Conservation (phyloP, 345 rosid species). For the Gynandropsis gynandra region DNA sequence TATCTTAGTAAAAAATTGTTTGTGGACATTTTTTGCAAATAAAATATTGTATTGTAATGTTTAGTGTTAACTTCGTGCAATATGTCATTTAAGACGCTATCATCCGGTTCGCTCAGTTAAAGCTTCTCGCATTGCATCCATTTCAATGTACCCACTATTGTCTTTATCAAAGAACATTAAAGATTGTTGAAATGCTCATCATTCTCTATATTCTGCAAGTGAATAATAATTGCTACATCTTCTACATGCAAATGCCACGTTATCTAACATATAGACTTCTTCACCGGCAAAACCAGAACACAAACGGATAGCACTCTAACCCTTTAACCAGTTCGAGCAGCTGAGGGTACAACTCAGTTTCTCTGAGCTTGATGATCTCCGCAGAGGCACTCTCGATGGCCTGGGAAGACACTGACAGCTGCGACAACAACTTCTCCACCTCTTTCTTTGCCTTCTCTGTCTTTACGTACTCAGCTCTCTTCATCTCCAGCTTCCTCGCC, state of each 20-base stretch:
- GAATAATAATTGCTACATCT: too few species aligned
- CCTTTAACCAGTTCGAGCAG: constrained; percentile 83
- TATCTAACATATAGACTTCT: constrained; percentile 1
- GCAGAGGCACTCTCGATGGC: constrained; percentile 73
- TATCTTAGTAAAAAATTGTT: too few species aligned
- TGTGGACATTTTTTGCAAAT: too few species aligned
- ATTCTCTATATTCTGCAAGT: too few species aligned
- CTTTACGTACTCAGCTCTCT: constrained; percentile 72
- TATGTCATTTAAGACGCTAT: too few species aligned
- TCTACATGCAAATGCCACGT: constrained; percentile 16
- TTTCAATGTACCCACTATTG: too few species aligned
- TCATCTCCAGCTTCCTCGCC: constrained; percentile 76
- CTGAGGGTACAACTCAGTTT: constrained; percentile 78
- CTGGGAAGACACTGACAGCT: constrained; percentile 69
- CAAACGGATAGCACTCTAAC: constrained; percentile 30
- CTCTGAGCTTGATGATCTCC: constrained; percentile 80
- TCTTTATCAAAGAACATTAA: too few species aligned
- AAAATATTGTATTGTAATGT: too few species aligned
- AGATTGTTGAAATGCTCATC: too few species aligned
- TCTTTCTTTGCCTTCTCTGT: constrained; percentile 78
- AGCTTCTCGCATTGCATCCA: too few species aligned
- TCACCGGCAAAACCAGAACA: not conserved
- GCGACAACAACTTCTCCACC: constrained; percentile 80
- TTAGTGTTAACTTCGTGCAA: too few species aligned
- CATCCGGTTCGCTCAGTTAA: too few species aligned